These are phyloP conservation scores for Macrocystidia cucumis DNA, from an alignment of 1,284 basidiomycete genomes.

Conservation along the genomic window DNA sequence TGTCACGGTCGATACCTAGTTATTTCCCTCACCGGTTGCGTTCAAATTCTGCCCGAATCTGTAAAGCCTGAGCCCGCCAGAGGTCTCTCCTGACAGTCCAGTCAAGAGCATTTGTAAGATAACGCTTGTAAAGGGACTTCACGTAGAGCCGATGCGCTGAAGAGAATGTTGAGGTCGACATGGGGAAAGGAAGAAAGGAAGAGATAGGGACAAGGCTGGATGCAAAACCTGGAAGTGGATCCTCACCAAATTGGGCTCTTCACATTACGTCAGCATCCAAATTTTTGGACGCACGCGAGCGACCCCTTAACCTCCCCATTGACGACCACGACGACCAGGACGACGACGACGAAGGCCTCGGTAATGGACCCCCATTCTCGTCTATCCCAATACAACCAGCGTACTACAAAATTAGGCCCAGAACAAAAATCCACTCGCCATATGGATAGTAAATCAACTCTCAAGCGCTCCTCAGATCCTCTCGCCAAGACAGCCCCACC, in stretches of 20 bases:
- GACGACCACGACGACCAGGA: too few relatives aligned
- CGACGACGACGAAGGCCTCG: background rate
- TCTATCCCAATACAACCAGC: constrained; percentile 63
- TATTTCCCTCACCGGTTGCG: constrained; percentile 68
- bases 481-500: constrained; percentile 29
- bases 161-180: constrained; percentile 56
- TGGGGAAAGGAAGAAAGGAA: constrained; percentile 16
- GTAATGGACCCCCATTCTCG: constrained; percentile 74
- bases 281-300: constrained; percentile 14
- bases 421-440: constrained; percentile 31
- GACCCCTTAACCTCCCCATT: too few relatives aligned
- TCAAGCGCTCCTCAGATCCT: constrained; percentile 34
- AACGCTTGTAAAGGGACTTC: constrained; percentile 86
- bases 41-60: constrained; percentile 91
- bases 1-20: constrained; percentile 1
- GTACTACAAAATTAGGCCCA: constrained; percentile 60
- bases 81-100: constrained; percentile 84
- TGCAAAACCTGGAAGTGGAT: constrained; percentile 1
- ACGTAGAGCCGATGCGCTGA: constrained; percentile 81
- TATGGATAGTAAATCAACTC: constrained; percentile 29
- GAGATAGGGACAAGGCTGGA: constrained; percentile 2
- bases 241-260: background rate
- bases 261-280: constrained; percentile 13
- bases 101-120: constrained; percentile 80
- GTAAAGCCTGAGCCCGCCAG: constrained; percentile 78